Conservation (phyloP, 441 rosid genomes). For the Syzygium malaccense region DNA sequence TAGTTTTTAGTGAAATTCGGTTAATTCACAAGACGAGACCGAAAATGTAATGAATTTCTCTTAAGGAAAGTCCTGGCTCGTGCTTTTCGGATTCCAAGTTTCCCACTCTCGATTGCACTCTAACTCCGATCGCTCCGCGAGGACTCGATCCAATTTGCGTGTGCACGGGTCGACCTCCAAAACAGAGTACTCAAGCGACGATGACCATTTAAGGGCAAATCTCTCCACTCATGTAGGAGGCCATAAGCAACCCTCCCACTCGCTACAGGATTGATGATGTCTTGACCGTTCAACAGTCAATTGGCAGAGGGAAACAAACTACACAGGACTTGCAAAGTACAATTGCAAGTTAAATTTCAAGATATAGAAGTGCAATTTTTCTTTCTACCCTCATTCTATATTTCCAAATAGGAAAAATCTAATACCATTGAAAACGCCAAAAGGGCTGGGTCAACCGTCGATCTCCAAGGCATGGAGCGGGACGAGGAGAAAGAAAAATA, state of each 20-base stretch:
- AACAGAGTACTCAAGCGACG: neutral
- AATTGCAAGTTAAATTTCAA: neutral
- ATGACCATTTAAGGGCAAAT: neutral
- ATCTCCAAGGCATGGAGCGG: neutral
- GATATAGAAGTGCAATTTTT: neutral
- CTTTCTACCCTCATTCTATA: neutral
- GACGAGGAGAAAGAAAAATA: neutral
- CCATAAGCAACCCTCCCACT: neutral
- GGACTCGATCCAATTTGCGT: neutral
- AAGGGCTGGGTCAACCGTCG: neutral
- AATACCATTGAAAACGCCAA: neutral
- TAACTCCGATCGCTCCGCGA: neutral
- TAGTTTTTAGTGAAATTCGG: neutral
- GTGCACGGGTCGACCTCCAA: neutral
- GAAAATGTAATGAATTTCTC: neutral
- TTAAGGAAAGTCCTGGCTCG: neutral
- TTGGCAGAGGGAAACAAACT: neutral
- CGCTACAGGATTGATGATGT: neutral
- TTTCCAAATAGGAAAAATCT: neutral
- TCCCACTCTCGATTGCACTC: neutral
- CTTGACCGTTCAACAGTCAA: neutral
- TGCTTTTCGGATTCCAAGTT: neutral
- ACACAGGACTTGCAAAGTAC: neutral
- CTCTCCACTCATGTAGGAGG: neutral
- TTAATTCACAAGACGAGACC: neutral